These are phyloP conservation scores for Lodderomyces oxycetoniae DNA, from an alignment of 1,139 yeast species.

Conservation along the genomic window DNA sequence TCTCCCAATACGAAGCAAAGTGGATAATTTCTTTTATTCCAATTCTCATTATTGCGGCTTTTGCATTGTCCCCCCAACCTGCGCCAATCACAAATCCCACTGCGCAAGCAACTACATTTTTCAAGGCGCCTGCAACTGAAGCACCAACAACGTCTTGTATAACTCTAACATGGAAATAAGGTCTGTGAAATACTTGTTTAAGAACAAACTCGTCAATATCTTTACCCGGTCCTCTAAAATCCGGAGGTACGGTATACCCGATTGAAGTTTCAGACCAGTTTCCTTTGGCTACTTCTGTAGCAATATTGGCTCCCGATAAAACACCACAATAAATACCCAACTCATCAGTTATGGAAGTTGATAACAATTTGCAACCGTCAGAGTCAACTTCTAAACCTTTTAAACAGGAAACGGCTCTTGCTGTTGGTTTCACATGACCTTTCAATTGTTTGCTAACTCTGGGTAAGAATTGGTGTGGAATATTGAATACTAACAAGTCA, in stretches of 20 bases:
- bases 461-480: constrained; percentile 89
- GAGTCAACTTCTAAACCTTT: constrained; percentile 86
- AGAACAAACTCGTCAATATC: constrained; percentile 69
- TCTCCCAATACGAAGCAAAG: constrained; percentile 44
- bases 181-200: constrained; percentile 83
- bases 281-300: constrained; percentile 89
- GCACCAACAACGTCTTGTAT: constrained; percentile 90
- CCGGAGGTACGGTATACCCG: constrained; percentile 72
- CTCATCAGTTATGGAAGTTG: constrained; percentile 67
- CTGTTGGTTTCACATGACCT: constrained; percentile 63
- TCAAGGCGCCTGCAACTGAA: constrained; percentile 90
- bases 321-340: constrained; percentile 91
- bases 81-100: constrained; percentile 95
- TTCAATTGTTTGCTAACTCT: constrained; percentile 67
- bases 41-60: constrained; percentile 92
- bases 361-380: constrained; percentile 74
- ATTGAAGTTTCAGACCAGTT: constrained; percentile 95
- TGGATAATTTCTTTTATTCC: constrained; percentile 81
- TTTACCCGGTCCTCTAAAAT: constrained; percentile 64
- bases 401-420: constrained; percentile 86
- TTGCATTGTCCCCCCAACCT: constrained; percentile 98
- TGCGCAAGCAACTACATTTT: constrained; percentile 88
- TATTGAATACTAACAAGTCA: constrained; percentile 81
- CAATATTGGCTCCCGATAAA: constrained; percentile 90
- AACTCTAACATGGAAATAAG: constrained; percentile 90